Evolutionary conservation across 2,329 filamentous ascomycete genomes (phyloP).

Genomic region (Beauveria caledonica): DNA sequence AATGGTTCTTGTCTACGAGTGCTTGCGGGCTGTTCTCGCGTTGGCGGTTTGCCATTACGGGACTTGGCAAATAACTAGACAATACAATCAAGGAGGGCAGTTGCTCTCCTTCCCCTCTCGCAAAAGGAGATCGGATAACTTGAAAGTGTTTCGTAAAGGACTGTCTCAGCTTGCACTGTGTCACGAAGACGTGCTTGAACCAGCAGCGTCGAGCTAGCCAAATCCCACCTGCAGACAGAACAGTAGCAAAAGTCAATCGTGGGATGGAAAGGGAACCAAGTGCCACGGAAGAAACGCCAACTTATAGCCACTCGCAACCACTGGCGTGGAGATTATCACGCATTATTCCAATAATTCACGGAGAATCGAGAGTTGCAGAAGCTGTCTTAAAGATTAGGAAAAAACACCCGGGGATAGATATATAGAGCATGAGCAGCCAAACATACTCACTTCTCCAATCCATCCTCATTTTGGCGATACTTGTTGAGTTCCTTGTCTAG

Average conservation of each 20-base stretch:
- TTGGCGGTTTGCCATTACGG: not conserved
- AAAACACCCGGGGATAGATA: too few species aligned
- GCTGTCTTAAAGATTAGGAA: too few species aligned
- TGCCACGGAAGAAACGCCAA: slow-evolving; percentile 14
- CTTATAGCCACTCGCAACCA: too few species aligned
- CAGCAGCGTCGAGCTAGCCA: not conserved
- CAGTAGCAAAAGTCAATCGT: slow-evolving; percentile 13
- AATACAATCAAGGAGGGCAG: slow-evolving; percentile 1
- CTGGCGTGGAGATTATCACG: too few species aligned
- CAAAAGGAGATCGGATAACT: not conserved
- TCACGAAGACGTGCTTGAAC: not conserved
- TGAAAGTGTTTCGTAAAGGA: not conserved
- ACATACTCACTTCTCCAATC: too few species aligned
- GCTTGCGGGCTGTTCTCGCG: not conserved
- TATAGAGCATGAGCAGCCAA: too few species aligned
- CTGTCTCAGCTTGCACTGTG: not conserved
- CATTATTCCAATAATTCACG: too few species aligned
- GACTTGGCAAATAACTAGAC: slow-evolving; percentile 1
- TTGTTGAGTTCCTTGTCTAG: too few species aligned
- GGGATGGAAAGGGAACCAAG: slow-evolving; percentile 24
- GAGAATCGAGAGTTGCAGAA: too few species aligned
- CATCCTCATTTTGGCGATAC: too few species aligned
- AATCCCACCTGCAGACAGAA: not conserved
- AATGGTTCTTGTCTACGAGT: slow-evolving; percentile 5
- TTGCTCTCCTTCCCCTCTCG: not conserved